These are phyloP conservation scores for Strobilomyces dryophilus DNA, from an alignment of 768 basidiomycete genomes.

Conservation along the genomic window DNA sequence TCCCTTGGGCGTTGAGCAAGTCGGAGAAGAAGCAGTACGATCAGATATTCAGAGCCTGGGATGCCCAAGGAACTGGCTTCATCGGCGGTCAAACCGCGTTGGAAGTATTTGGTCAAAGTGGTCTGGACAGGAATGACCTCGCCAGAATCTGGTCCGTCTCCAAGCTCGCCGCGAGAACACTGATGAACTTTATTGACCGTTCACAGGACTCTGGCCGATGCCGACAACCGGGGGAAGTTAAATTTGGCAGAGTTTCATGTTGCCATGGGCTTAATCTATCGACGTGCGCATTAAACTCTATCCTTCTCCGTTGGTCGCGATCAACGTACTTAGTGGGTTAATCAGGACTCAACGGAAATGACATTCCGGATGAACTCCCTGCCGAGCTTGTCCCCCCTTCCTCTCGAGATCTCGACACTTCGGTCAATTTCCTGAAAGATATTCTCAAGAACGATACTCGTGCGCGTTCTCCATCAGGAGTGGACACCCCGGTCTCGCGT, in stretches of 20 bases:
- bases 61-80: constrained; percentile 73
- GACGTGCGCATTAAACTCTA: constrained; percentile 55
- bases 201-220: constrained; percentile 84
- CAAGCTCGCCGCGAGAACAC: not conserved
- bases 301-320: not conserved
- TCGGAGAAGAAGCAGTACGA: constrained; percentile 97
- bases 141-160: constrained; percentile 83
- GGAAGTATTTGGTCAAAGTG: constrained; percentile 94
- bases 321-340: not conserved
- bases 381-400: constrained; percentile 90
- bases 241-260: constrained; percentile 97
- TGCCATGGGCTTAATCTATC: constrained; percentile 97
- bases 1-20: constrained; percentile 85
- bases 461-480: constrained; percentile 53
- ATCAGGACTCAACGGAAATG: constrained; percentile 86
- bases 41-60: constrained; percentile 97
- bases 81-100: constrained; percentile 80
- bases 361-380: constrained; percentile 83
- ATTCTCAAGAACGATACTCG: constrained; percentile 85
- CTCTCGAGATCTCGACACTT: constrained; percentile 79
- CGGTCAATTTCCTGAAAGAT: constrained; percentile 85
- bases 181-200: not conserved
- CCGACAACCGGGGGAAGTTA: constrained; percentile 90
- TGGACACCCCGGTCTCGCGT: constrained; percentile 54
- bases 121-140: constrained; percentile 81